phyloP scores from a whole-genome alignment of 306 rosid species.

The Fagus crenata region DNA sequence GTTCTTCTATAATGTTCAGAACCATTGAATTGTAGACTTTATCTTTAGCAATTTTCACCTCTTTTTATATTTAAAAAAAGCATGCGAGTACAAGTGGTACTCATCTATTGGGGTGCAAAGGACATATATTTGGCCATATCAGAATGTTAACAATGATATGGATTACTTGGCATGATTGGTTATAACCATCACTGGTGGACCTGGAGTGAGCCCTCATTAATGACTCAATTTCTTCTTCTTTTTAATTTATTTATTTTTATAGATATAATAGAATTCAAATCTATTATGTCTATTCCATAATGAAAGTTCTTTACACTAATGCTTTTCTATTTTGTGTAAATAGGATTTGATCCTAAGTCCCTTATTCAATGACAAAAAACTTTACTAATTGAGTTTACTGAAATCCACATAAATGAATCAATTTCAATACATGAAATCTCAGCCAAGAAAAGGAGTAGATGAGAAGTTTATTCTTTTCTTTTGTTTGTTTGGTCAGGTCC shows the following conservation, averaged over 20 bases:
- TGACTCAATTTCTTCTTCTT: no score
- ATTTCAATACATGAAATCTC: slow-evolving; percentile 5
- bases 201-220: neutral
- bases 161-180: neutral
- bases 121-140: neutral
- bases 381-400: no score
- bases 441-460: neutral
- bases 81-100: neutral
- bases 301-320: no score
- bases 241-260: no score
- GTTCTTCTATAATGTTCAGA: neutral
- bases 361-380: no score
- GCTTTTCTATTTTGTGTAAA: no score
- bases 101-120: neutral
- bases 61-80: neutral
- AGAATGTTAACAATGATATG: neutral
- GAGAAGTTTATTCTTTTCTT: slow-evolving; percentile 14
- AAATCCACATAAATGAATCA: neutral
- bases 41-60: neutral
- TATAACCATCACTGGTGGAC: neutral
- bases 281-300: no score
- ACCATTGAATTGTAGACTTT: neutral
- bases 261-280: no score
- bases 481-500: slow-evolving; percentile 22
- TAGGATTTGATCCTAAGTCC: no score